These are phyloP conservation scores for Boletus eberwhitei DNA, from an alignment of 768 basidiomycete genomes.

Conservation along the genomic window DNA sequence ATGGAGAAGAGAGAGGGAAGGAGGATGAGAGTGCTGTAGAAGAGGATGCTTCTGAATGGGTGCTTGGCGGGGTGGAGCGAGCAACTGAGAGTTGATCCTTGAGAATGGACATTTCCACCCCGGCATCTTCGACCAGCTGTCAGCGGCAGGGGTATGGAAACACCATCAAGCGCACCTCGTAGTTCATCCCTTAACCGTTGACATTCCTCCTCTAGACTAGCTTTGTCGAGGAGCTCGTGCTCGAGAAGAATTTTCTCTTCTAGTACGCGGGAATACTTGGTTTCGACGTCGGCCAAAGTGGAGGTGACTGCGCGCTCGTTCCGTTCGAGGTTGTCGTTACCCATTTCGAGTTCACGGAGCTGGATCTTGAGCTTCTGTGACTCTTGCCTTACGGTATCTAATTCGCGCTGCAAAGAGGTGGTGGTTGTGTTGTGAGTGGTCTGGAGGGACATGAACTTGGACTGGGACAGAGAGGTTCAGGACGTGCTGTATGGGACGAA, in stretches of 20 bases:
- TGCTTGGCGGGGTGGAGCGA: conserved; percentile 30
- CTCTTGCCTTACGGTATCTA: conserved; percentile 77
- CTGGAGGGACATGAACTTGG: conserved; percentile 84
- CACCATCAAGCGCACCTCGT: conserved; percentile 63
- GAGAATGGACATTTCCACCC: conserved; percentile 78
- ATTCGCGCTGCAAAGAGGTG: conserved; percentile 86
- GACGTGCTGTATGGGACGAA: background rate
- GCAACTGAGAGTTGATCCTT: conserved; percentile 63
- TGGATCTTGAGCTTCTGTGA: conserved; percentile 69
- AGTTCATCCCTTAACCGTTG: conserved; percentile 92
- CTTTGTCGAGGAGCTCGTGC: conserved; percentile 91
- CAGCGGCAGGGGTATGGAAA: background rate
- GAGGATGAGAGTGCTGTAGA: conserved; percentile 32
- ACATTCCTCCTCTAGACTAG: conserved; percentile 82
- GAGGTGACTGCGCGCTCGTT: conserved; percentile 88
- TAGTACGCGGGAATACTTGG: conserved; percentile 83
- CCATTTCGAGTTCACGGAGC: conserved; percentile 90
- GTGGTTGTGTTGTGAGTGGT: conserved; percentile 88
- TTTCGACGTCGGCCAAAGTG: conserved; percentile 78
- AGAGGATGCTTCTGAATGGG: conserved; percentile 26
- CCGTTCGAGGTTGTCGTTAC: conserved; percentile 95
- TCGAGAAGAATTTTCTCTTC: conserved; percentile 98
- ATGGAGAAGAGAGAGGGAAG: conserved; percentile 31
- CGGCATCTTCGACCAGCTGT: conserved; percentile 58
- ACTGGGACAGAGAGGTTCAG: conserved; percentile 36